These are phyloP conservation scores for Calonectria hawksworthii DNA, from an alignment of 2,329 filamentous ascomycete genomes.

Conservation along the genomic window DNA sequence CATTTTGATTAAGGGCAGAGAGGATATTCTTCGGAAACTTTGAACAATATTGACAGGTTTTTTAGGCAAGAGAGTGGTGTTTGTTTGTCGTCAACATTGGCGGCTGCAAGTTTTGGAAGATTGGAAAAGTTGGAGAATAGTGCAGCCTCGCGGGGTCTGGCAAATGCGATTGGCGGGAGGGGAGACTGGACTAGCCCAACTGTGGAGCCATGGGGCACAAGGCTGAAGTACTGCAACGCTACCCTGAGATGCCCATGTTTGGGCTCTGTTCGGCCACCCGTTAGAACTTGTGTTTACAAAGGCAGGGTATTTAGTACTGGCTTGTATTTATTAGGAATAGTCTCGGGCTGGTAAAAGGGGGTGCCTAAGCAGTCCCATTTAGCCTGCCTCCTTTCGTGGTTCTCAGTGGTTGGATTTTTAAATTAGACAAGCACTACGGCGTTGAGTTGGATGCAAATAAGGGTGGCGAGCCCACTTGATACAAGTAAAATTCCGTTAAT, in stretches of 20 bases:
- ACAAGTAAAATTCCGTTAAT: background rate
- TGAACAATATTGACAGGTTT: background rate
- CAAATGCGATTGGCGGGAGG: constrained; percentile 9
- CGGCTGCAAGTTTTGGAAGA: constrained; percentile 22
- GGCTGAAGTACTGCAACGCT: constrained; percentile 30
- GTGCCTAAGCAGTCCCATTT: background rate
- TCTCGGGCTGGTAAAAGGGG: background rate
- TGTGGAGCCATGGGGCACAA: constrained; percentile 17
- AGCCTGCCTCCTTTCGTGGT: background rate
- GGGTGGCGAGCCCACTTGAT: background rate
- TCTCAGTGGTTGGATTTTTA: background rate
- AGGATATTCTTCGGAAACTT: background rate
- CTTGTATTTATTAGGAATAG: background rate
- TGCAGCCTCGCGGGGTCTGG: constrained; percentile 40
- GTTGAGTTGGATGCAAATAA: background rate
- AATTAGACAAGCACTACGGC: background rate
- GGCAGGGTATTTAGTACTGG: background rate
- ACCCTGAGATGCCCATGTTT: background rate
- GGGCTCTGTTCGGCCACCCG: background rate
- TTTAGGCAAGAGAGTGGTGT: background rate
- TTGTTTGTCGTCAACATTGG: background rate
- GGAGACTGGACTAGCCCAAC: constrained; percentile 27
- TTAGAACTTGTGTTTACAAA: background rate
- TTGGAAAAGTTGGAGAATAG: constrained; percentile 43
- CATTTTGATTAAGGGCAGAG: constrained; percentile 37